Conservation (phyloP, 1,284 basidiomycete genomes). For the Sparassis latifolia region DNA sequence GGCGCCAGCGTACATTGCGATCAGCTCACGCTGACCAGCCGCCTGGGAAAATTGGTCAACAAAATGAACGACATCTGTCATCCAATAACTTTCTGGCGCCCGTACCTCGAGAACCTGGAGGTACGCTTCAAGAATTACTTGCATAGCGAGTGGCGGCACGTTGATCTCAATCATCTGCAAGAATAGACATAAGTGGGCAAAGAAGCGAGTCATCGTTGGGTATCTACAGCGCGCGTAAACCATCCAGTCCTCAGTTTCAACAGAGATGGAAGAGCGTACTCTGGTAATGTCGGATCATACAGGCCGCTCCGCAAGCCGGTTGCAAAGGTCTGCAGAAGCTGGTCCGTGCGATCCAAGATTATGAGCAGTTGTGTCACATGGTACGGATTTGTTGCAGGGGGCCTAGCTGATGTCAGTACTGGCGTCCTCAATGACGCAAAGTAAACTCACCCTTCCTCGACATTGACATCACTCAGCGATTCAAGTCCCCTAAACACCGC, state of each 20-base stretch:
- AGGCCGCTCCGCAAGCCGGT: slow-evolving; percentile 45
- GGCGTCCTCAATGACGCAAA: not conserved
- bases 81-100: not conserved
- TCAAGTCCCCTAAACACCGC: slow-evolving; percentile 51
- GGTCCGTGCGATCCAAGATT: slow-evolving; percentile 69
- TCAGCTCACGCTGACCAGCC: slow-evolving; percentile 79
- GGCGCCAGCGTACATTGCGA: slow-evolving; percentile 91
- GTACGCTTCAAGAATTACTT: slow-evolving; percentile 85
- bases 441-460: slow-evolving; percentile 51
- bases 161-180: slow-evolving; percentile 76
- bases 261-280: slow-evolving; percentile 41
- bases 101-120: slow-evolving; percentile 79
- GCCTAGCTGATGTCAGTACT: slow-evolving; percentile 30
- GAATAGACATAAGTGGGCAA: slow-evolving; percentile 91
- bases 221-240: slow-evolving; percentile 36
- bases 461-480: slow-evolving; percentile 41
- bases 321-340: slow-evolving; percentile 72
- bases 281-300: slow-evolving; percentile 43
- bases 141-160: slow-evolving; percentile 69
- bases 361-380: slow-evolving; percentile 83
- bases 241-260: slow-evolving; percentile 1
- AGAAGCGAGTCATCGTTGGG: slow-evolving; percentile 77
- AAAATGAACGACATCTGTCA: not conserved
- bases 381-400: slow-evolving; percentile 75
- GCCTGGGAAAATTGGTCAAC: slow-evolving; percentile 30